Evolutionary conservation across 1,284 basidiomycete species (phyloP).

Genomic region (Marasmius oreades): DNA sequence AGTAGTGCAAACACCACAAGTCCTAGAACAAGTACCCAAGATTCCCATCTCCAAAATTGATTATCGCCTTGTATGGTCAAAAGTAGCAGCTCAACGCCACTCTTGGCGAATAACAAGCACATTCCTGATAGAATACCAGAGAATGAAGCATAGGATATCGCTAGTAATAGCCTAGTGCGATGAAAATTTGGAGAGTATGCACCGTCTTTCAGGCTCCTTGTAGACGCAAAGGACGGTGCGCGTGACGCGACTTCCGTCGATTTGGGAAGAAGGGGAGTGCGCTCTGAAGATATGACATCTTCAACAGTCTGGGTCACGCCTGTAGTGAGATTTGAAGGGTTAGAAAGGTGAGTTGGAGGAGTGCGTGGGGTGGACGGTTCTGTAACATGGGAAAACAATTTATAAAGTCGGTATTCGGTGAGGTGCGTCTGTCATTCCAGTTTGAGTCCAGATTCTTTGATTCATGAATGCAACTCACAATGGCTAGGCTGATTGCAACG

Average conservation of each 20-base stretch:
- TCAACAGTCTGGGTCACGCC: constrained; percentile 28
- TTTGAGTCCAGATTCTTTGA: neutral
- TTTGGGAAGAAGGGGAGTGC: constrained; percentile 57
- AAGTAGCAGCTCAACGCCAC: constrained; percentile 87
- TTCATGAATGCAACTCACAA: constrained; percentile 44
- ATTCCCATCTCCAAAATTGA: constrained; percentile 85
- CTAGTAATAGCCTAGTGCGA: constrained; percentile 66
- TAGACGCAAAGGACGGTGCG: constrained; percentile 23
- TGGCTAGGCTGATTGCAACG: constrained; percentile 58
- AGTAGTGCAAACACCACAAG: constrained; percentile 71
- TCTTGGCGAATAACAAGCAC: constrained; percentile 93
- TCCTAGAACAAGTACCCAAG: constrained; percentile 75
- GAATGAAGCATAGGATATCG: constrained; percentile 86
- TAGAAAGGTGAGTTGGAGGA: constrained; percentile 30
- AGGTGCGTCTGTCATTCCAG: constrained; percentile 48
- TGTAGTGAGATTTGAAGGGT: constrained; percentile 33
- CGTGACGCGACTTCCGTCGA: constrained; percentile 24
- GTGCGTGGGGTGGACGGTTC: constrained; percentile 31
- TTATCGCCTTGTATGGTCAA: constrained; percentile 79
- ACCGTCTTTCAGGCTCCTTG: constrained; percentile 16
- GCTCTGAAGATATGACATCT: constrained; percentile 43
- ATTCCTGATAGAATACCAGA: constrained; percentile 93
- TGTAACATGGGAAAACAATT: constrained; percentile 24
- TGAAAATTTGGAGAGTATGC: constrained; percentile 26
- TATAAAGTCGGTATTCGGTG: constrained; percentile 43